These are phyloP conservation scores for Penicillium fimorum DNA, from an alignment of 495 filamentous ascomycete species.

Conservation along the genomic window DNA sequence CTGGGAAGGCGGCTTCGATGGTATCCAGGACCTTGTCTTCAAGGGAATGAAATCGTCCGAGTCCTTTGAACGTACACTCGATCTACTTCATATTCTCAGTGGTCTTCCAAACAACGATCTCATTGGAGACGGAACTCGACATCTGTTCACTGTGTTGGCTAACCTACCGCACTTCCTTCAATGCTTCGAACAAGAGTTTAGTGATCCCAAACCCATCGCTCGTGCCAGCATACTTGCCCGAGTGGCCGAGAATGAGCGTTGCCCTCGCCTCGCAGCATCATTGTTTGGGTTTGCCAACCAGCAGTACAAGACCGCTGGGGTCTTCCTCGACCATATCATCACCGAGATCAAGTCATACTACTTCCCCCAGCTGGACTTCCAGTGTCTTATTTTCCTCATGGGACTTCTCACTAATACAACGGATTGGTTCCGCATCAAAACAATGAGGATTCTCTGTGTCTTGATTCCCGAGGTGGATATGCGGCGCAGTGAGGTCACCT, in stretches of 20 bases:
- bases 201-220: constrained; percentile 53
- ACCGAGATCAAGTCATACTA: constrained; percentile 74
- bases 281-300: constrained; percentile 68
- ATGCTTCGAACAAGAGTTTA: constrained; percentile 64
- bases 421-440: constrained; percentile 86
- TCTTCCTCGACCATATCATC: constrained; percentile 75
- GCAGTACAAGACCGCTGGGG: constrained; percentile 66
- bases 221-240: constrained; percentile 67
- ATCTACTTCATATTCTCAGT: constrained; percentile 72
- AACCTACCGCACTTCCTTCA: constrained; percentile 88
- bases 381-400: constrained; percentile 84
- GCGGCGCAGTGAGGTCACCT: constrained; percentile 83
- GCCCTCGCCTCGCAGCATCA: constrained; percentile 45
- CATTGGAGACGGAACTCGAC: constrained; percentile 74
- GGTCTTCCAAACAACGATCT: constrained; percentile 76
- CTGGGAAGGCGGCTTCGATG: constrained; percentile 90
- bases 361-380: constrained; percentile 80
- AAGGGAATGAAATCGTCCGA: constrained; percentile 88
- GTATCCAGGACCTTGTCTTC: constrained; percentile 79
- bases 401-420: constrained; percentile 85
- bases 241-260: constrained; percentile 66
- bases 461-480: constrained; percentile 92
- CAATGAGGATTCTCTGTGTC: constrained; percentile 83
- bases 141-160: constrained; percentile 81
- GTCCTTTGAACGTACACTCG: constrained; percentile 73